These are phyloP conservation scores for Hermanozyma aechmeae DNA, from an alignment of 805 yeast genomes.

Conservation along the genomic window DNA sequence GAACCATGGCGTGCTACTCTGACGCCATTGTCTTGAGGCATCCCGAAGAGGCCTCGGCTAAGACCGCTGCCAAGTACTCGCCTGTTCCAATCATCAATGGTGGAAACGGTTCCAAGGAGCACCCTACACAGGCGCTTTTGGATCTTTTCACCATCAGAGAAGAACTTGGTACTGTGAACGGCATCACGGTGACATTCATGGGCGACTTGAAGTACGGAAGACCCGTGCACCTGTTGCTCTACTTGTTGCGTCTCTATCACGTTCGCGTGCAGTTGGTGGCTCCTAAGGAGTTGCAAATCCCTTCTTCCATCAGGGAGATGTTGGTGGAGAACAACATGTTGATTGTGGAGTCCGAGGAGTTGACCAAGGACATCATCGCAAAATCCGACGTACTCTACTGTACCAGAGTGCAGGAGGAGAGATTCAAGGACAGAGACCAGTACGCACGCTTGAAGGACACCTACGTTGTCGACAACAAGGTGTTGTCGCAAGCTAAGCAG, in stretches of 20 bases:
- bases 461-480: conserved; percentile 86
- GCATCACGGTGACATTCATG: conserved; percentile 96
- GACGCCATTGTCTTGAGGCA: conserved; percentile 98
- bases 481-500: conserved; percentile 86
- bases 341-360: conserved; percentile 60
- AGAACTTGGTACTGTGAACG: conserved; percentile 96
- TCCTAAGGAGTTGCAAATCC: conserved; percentile 82
- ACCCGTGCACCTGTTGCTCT: conserved; percentile 94
- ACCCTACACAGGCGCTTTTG: conserved; percentile 96
- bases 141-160: conserved; percentile 98
- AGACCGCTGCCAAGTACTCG: conserved; percentile 90
- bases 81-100: conserved; percentile 97
- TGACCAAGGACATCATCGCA: conserved; percentile 79
- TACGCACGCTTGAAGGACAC: conserved; percentile 86
- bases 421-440: conserved; percentile 68
- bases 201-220: conserved; percentile 98
- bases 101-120: conserved; percentile 97
- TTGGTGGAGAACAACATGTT: conserved; percentile 61
- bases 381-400: conserved; percentile 93
- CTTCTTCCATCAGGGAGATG: conserved; percentile 61
- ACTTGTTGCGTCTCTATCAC: conserved; percentile 83
- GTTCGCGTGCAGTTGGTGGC: conserved; percentile 88
- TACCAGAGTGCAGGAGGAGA: conserved; percentile 96
- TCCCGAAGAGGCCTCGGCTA: conserved; percentile 86
- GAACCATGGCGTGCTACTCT: conserved; percentile 90